Conservation (phyloP, 2,329 filamentous ascomycete species). For the Penicillium concentricum region DNA sequence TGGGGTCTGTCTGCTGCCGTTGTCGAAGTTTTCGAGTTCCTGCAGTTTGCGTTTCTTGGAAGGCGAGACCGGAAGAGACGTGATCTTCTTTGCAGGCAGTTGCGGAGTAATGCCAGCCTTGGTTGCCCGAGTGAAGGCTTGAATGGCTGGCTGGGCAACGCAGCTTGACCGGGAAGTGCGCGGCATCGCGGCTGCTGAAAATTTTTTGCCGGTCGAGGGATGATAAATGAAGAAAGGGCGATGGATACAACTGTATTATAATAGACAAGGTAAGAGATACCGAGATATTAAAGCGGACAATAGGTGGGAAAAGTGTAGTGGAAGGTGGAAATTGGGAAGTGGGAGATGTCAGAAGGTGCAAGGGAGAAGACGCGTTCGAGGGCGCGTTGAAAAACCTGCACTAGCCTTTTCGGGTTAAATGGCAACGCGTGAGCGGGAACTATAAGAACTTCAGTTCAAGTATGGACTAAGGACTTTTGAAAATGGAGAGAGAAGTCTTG, state of each 20-base stretch:
- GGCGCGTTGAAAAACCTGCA: slow-evolving; percentile 7
- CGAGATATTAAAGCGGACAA: slow-evolving; percentile 10
- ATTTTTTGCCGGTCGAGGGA: slow-evolving; percentile 13
- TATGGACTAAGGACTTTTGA: not conserved
- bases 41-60: slow-evolving; percentile 44
- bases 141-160: slow-evolving; percentile 42
- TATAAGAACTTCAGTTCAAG: not conserved
- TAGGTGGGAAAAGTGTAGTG: slow-evolving; percentile 5
- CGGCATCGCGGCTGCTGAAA: slow-evolving; percentile 28
- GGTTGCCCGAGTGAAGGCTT: slow-evolving; percentile 45
- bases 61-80: slow-evolving; percentile 33
- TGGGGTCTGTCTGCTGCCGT: slow-evolving; percentile 9
- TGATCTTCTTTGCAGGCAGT: slow-evolving; percentile 32
- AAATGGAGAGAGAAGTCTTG: not conserved
- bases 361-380: slow-evolving; percentile 19
- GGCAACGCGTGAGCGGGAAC: slow-evolving; percentile 7
- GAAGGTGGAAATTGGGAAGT: slow-evolving; percentile 1
- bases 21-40: slow-evolving; percentile 36
- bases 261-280: slow-evolving; percentile 24
- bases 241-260: slow-evolving; percentile 13
- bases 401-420: slow-evolving; percentile 19
- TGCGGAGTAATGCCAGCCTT: slow-evolving; percentile 40
- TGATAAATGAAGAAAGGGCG: slow-evolving; percentile 11
- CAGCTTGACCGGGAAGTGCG: slow-evolving; percentile 29
- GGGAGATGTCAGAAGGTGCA: slow-evolving; percentile 7